Conservation (phyloP, 192 early-diverging fungal genomes). For the Rhizophagus prolifer region DNA sequence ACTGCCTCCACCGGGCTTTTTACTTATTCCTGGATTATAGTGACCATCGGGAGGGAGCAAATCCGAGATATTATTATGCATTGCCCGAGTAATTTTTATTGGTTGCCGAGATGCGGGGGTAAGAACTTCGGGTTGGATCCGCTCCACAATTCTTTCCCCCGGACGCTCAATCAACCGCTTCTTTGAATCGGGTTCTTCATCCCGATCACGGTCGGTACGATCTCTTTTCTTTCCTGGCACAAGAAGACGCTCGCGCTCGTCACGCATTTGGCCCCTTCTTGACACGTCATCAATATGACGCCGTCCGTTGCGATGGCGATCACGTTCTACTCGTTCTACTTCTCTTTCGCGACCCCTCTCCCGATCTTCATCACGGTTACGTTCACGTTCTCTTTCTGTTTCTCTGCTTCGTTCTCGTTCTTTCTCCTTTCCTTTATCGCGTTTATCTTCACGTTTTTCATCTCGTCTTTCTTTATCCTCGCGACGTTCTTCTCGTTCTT, state of each 20-base stretch:
- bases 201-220: not conserved
- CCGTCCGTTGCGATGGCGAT: not conserved
- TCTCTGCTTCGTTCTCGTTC: not conserved
- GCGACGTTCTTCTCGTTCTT: slow-evolving; percentile 15
- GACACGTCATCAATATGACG: not conserved
- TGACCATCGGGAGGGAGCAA: not conserved
- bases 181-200: not conserved
- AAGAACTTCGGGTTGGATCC: not conserved
- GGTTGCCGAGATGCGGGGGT: not conserved
- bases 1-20: not conserved
- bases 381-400: not conserved
- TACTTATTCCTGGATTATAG: not conserved
- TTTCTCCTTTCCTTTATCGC: not conserved
- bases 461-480: slow-evolving; percentile 12
- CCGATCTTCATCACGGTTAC: not conserved
- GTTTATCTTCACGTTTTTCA: not conserved
- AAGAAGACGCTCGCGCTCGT: not conserved
- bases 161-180: not conserved
- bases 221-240: not conserved
- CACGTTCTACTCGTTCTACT: not conserved
- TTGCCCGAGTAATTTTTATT: not conserved
- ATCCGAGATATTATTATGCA: not conserved
- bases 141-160: not conserved
- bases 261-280: not conserved
- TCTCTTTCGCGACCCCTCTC: not conserved